Conservation (phyloP, 2,329 filamentous ascomycete species). For the Colletotrichum chlorophyti region DNA sequence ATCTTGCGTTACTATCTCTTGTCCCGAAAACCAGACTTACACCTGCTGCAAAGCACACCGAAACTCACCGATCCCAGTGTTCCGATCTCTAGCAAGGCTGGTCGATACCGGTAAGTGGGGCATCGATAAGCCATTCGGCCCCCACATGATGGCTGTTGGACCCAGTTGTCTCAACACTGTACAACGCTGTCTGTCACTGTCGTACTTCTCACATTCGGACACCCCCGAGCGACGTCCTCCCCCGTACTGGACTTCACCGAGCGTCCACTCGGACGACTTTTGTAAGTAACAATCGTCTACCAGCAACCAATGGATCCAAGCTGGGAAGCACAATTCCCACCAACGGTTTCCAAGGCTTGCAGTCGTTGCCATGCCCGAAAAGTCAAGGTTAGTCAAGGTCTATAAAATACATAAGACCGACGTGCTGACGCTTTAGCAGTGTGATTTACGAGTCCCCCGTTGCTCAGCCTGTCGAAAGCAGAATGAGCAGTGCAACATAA, state of each 20-base stretch:
- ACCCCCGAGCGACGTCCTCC: constrained; percentile 2
- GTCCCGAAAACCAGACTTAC: too few relatives aligned
- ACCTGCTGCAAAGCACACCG: too few relatives aligned
- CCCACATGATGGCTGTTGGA: neutral
- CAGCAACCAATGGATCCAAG: constrained; percentile 5
- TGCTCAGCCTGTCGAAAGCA: constrained; percentile 26
- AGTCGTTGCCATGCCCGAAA: constrained; percentile 29
- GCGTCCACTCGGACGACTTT: too few relatives aligned
- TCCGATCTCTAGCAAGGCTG: too few relatives aligned
- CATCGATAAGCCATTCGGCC: neutral
- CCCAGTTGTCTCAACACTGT: neutral
- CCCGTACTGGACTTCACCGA: too few relatives aligned
- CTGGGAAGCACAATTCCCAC: constrained; percentile 14
- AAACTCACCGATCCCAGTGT: too few relatives aligned
- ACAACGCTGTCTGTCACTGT: neutral
- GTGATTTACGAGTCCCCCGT: constrained; percentile 36
- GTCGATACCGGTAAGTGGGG: too few relatives aligned
- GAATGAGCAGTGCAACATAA: constrained; percentile 30
- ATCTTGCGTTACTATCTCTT: too few relatives aligned
- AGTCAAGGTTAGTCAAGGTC: constrained; percentile 32
- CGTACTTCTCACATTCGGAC: neutral
- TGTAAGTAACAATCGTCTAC: too few relatives aligned
- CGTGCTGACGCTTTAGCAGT: constrained; percentile 14
- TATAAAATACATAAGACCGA: neutral
- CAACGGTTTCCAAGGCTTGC: constrained; percentile 26